These are phyloP conservation scores for Ceratocystis papillata DNA, from an alignment of 2,329 filamentous ascomycete genomes.

Conservation along the genomic window DNA sequence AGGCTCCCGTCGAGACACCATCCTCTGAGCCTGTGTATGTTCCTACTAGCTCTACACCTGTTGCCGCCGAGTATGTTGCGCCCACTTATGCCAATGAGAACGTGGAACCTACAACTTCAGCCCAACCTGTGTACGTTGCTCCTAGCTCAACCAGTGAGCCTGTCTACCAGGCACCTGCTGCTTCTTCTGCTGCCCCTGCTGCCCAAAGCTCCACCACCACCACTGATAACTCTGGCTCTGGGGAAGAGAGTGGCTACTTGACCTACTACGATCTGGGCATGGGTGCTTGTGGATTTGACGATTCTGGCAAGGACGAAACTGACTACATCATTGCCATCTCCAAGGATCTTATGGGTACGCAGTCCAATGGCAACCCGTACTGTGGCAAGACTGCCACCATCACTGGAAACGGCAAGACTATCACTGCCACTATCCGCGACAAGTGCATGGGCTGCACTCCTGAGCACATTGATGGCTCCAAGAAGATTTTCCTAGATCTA, in stretches of 20 bases:
- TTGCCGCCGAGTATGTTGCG: not conserved
- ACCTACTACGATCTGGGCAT: slow-evolving; percentile 64
- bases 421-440: slow-evolving; percentile 53
- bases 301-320: slow-evolving; percentile 43
- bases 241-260: slow-evolving; percentile 46
- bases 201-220: slow-evolving; percentile 7
- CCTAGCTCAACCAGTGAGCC: slow-evolving; percentile 28
- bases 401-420: slow-evolving; percentile 46
- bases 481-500: slow-evolving; percentile 45
- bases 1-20: slow-evolving; percentile 27
- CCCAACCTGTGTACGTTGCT: slow-evolving; percentile 18
- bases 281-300: slow-evolving; percentile 56
- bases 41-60: slow-evolving; percentile 12
- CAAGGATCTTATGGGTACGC: slow-evolving; percentile 48
- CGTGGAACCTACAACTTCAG: slow-evolving; percentile 7
- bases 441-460: slow-evolving; percentile 60
- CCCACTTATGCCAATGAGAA: not conserved
- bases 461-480: slow-evolving; percentile 50
- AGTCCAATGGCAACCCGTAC: slow-evolving; percentile 56
- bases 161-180: slow-evolving; percentile 23
- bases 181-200: slow-evolving; percentile 18
- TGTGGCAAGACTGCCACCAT: slow-evolving; percentile 62
- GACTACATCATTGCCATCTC: slow-evolving; percentile 61
- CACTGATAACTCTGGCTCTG: slow-evolving; percentile 25
- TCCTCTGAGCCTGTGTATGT: slow-evolving; percentile 22